Conservation (phyloP, 2,329 filamentous ascomycete species). For the Pestalotiopsis sp. region DNA sequence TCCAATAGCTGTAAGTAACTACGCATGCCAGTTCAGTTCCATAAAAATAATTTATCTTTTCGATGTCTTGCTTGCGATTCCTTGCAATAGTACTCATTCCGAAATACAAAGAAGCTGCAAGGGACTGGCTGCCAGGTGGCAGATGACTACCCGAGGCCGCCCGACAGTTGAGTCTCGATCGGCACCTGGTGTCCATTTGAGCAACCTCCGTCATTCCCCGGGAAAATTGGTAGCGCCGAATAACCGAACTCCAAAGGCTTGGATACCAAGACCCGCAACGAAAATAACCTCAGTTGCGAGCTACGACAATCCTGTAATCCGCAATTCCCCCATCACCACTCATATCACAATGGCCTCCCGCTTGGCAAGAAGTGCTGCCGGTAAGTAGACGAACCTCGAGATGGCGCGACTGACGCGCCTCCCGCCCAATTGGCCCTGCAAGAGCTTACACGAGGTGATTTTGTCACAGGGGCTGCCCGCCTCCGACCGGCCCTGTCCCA, state of each 20-base stretch:
- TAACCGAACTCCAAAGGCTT: slow-evolving; percentile 5
- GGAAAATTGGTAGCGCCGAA: slow-evolving; percentile 12
- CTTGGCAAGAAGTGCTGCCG: slow-evolving; percentile 91
- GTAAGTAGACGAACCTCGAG: slow-evolving; percentile 59
- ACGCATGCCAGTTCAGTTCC: too few species aligned
- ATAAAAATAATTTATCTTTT: background rate
- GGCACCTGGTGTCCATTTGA: background rate
- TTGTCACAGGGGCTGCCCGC: slow-evolving; percentile 76
- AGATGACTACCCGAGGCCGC: background rate
- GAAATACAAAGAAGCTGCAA: background rate
- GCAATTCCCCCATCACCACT: slow-evolving; percentile 53
- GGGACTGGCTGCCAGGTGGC: background rate
- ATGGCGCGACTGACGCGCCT: slow-evolving; percentile 2
- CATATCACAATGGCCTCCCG: slow-evolving; percentile 92
- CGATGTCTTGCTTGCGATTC: background rate
- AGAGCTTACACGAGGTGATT: slow-evolving; percentile 19
- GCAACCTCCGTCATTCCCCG: background rate
- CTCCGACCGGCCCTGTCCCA: slow-evolving; percentile 80
- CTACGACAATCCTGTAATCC: slow-evolving; percentile 36
- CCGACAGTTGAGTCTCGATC: background rate
- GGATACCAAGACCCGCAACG: slow-evolving; percentile 11
- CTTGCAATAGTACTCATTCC: background rate
- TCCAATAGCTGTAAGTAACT: too few species aligned
- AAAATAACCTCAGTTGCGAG: slow-evolving; percentile 15
- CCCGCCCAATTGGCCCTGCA: slow-evolving; percentile 37